Evolutionary conservation across 73 alveolate genomes (phyloP), one percentile per base, ranked within the genome.

Genomic region (Urostyla sp.): DNA sequence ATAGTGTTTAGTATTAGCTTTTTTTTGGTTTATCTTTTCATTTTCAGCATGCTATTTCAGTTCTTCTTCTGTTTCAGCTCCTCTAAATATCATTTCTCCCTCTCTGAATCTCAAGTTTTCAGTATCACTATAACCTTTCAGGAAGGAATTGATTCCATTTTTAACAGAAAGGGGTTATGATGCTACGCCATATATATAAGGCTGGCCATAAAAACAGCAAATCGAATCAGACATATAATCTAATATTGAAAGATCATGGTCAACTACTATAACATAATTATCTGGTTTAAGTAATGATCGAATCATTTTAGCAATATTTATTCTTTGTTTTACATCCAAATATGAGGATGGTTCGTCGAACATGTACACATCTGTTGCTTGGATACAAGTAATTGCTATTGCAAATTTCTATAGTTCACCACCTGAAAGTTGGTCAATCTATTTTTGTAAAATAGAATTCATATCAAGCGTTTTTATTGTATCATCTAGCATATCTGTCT

Each of bases 341-440:
- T 96, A 97, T 5, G 98, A 90, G n/a, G 97, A 84, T 2, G 99
- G 99, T 81, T 97, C 99, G 81, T 97, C 99, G 67, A 97, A 96
- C 99, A 97, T 96, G 84, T 95, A 96, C 38, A 96, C 97, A 57
- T 97, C 97, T 16, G 96, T 91, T 23, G 92, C 89, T 80, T 95
- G 96, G 78, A 97, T 94, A 44, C 98, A 92, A 30, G 95, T 95
- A 74, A 96, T 94, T 51, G 98, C 95, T 49, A 95, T 95, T 63
- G 99, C 98, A 59, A 97, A 97, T 44, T 99, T 87, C 83, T 97
- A 96, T 31, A 97, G 87, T 85, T 97, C 99, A 50, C 99, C 99
- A 23, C 99, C 99, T 13, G 99, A 97, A 15, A 97, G 85, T 23
- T 91, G 78, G 5, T 94, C 81, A 53, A 97, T 88, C 67, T 94